phyloP scores from a whole-genome alignment of 257 asterid genomes.

The Solanum okadae region DNA sequence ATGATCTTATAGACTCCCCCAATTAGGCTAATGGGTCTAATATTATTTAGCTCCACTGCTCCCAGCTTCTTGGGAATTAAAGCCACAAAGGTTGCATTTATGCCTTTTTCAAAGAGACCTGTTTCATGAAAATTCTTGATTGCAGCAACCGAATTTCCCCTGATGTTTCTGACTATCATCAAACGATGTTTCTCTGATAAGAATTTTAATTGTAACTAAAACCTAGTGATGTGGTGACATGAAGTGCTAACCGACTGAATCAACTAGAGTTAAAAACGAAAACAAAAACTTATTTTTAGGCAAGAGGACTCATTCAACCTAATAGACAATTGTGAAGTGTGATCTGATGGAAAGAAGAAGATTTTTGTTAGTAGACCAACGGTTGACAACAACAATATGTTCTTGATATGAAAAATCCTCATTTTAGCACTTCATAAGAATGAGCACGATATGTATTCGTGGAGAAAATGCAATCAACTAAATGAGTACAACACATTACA shows the following conservation, averaged over 20 bases:
- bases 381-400: background rate
- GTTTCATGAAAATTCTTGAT: background rate
- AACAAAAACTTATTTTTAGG: background rate
- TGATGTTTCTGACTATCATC: background rate
- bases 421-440: background rate
- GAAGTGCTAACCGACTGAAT: background rate
- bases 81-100: background rate
- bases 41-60: background rate
- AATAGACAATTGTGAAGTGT: background rate
- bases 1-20: background rate
- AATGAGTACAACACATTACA: background rate
- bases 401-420: background rate
- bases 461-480: background rate
- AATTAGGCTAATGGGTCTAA: background rate
- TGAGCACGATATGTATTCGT: background rate
- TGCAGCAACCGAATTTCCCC: background rate
- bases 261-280: background rate
- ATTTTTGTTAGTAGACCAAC: background rate
- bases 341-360: background rate
- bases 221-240: background rate
- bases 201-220: background rate
- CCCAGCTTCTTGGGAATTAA: background rate
- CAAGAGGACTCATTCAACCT: background rate
- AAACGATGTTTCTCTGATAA: background rate
- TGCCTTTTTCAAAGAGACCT: background rate